These are phyloP conservation scores for Colletotrichum tropicale DNA, from an alignment of 2,329 filamentous ascomycete genomes.

Conservation along the genomic window DNA sequence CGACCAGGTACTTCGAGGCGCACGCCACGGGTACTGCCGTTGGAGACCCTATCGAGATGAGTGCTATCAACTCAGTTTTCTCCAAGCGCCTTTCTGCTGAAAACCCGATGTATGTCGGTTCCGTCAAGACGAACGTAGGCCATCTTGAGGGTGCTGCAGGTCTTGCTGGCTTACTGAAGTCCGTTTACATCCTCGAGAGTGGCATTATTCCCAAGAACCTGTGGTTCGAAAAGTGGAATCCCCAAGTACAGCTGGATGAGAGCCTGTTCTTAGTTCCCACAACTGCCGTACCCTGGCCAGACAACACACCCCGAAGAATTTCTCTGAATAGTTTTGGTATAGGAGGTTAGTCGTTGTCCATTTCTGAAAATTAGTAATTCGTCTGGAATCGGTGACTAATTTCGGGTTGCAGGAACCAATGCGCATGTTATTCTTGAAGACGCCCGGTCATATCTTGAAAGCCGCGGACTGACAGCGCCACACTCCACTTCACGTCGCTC, in stretches of 20 bases:
- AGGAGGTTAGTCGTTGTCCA: conserved; percentile 19
- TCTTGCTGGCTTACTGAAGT: conserved; percentile 8
- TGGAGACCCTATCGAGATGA: conserved; percentile 59
- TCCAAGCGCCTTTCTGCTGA: conserved; percentile 33
- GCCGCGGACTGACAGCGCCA: neutral
- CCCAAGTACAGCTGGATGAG: conserved; percentile 24
- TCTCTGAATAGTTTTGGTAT: conserved; percentile 34
- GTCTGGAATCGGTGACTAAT: neutral
- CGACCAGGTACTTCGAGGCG: conserved; percentile 26
- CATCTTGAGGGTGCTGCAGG: conserved; percentile 26
- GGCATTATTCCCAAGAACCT: neutral
- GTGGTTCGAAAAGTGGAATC: conserved; percentile 8
- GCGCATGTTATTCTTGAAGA: conserved; percentile 28
- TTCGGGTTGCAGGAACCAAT: conserved; percentile 17
- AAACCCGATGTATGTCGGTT: conserved; percentile 19
- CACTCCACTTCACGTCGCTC: neutral
- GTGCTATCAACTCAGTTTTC: conserved; percentile 49
- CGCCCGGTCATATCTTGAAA: neutral
- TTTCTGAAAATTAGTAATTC: neutral
- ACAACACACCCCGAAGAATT: neutral
- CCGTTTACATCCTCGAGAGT: neutral
- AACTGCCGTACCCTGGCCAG: neutral
- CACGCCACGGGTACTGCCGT: conserved; percentile 39
- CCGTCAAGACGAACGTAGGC: conserved; percentile 30
- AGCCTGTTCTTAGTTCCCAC: conserved; percentile 24